phyloP scores from a whole-genome alignment of 768 basidiomycete genomes.

The Pholiota molesta region DNA sequence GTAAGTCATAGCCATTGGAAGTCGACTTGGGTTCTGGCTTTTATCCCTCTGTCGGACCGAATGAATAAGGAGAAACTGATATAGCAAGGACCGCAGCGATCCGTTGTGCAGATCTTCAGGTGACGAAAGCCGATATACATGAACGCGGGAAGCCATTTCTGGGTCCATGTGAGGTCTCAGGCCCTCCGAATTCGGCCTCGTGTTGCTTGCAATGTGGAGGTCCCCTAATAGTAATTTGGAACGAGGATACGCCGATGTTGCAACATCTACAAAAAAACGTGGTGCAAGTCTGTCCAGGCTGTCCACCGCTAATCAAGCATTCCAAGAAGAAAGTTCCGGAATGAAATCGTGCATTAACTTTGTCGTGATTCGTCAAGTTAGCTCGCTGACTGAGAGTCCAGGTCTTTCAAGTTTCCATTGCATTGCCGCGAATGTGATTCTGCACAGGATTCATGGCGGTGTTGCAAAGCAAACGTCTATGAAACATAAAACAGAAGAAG shows the following conservation, averaged over 20 bases:
- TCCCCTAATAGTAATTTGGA: conserved; percentile 8
- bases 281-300: neutral
- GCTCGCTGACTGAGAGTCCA: neutral
- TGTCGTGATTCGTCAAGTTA: neutral
- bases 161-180: conserved; percentile 18
- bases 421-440: conserved; percentile 3
- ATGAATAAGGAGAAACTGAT: conserved; percentile 16
- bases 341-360: neutral
- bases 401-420: neutral
- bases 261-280: neutral
- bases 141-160: conserved; percentile 18
- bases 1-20: conserved; percentile 19
- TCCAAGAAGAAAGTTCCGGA: conserved; percentile 7
- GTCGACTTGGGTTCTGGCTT: conserved; percentile 19
- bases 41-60: conserved; percentile 21
- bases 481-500: neutral
- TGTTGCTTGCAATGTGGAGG: conserved; percentile 17
- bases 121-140: conserved; percentile 19
- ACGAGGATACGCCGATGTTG: conserved; percentile 11
- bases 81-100: conserved; percentile 22
- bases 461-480: neutral
- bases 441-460: conserved; percentile 1
- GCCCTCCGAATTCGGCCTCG: conserved; percentile 19
- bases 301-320: neutral
- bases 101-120: conserved; percentile 16